Conservation (phyloP, 129 eudicot species). For the Rutidosis leptorrhynchoides region DNA sequence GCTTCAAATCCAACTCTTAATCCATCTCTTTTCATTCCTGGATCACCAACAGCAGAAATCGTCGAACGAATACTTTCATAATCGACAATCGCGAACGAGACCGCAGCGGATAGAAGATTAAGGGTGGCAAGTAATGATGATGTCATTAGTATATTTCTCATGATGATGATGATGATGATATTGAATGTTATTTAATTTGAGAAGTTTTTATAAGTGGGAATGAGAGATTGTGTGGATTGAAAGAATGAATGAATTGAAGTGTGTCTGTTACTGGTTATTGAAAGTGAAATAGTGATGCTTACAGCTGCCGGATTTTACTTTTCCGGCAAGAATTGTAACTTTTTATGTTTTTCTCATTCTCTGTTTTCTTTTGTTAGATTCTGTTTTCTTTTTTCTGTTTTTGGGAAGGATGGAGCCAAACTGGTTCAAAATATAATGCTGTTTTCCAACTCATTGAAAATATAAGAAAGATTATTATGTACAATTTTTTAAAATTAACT, state of each 20-base stretch:
- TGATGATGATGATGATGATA: neutral
- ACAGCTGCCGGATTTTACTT: slow-evolving; percentile 9
- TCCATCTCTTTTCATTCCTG: slow-evolving; percentile 79
- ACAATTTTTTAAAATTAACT: neutral
- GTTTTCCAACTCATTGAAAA: slow-evolving; percentile 5
- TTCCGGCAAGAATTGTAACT: neutral
- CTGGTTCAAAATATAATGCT: slow-evolving; percentile 12
- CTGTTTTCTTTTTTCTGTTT: neutral
- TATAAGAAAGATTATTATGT: neutral
- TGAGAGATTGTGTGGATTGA: neutral
- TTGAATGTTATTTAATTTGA: slow-evolving; percentile 6
- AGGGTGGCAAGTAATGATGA: slow-evolving; percentile 12
- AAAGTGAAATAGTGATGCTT: neutral
- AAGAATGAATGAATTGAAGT: neutral
- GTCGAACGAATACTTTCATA: neutral
- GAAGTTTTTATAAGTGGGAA: neutral
- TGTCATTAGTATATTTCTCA: slow-evolving; percentile 13
- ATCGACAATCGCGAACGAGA: neutral
- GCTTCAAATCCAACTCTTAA: slow-evolving; percentile 76
- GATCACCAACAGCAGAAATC: slow-evolving; percentile 68
- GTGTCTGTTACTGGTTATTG: neutral
- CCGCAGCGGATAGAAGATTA: neutral
- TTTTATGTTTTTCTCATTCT: neutral
- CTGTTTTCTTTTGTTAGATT: neutral
- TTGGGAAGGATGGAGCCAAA: slow-evolving; percentile 18